phyloP scores from a whole-genome alignment of 768 basidiomycete species.

The Amanita rimosa region DNA sequence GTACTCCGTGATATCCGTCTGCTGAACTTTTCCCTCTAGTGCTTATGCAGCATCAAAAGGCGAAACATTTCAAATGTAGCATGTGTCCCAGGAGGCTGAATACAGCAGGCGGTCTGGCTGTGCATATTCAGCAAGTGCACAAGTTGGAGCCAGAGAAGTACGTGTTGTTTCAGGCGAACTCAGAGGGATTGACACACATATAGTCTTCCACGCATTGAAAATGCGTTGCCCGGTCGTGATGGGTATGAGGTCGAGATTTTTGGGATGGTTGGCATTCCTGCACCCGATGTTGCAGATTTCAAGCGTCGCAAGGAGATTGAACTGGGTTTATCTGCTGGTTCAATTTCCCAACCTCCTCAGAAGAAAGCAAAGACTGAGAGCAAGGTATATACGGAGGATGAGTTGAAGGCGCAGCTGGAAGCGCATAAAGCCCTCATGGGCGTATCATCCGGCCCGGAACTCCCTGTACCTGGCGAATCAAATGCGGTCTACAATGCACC shows the following conservation, averaged over 20 bases:
- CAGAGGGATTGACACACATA: neutral
- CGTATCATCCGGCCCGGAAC: conserved; percentile 25
- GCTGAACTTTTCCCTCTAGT: conserved; percentile 34
- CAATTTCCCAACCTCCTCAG: conserved; percentile 69
- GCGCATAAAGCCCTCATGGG: conserved; percentile 94
- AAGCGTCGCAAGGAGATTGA: conserved; percentile 93
- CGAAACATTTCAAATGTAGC: conserved; percentile 97
- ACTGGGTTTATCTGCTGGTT: conserved; percentile 72
- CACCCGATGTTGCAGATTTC: conserved; percentile 90
- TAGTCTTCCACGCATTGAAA: conserved; percentile 84
- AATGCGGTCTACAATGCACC: conserved; percentile 63
- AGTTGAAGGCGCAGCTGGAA: conserved; percentile 74
- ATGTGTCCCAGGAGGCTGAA: conserved; percentile 94
- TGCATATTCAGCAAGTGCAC: conserved; percentile 98
- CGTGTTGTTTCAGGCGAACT: conserved; percentile 13
- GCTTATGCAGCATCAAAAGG: conserved; percentile 98
- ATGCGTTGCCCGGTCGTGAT: conserved; percentile 91
- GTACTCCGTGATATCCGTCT: neutral
- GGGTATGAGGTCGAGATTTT: conserved; percentile 99
- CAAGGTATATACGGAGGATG: conserved; percentile 66
- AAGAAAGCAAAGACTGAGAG: conserved; percentile 80
- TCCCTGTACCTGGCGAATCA: conserved; percentile 26
- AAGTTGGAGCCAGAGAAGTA: conserved; percentile 95
- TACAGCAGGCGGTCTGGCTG: conserved; percentile 94
- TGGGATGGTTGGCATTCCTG: conserved; percentile 97